Evolutionary conservation across 2,329 filamentous ascomycete species (phyloP), one percentile per base, ranked within the genome.

Genomic region (Cercospora brassicicola): DNA sequence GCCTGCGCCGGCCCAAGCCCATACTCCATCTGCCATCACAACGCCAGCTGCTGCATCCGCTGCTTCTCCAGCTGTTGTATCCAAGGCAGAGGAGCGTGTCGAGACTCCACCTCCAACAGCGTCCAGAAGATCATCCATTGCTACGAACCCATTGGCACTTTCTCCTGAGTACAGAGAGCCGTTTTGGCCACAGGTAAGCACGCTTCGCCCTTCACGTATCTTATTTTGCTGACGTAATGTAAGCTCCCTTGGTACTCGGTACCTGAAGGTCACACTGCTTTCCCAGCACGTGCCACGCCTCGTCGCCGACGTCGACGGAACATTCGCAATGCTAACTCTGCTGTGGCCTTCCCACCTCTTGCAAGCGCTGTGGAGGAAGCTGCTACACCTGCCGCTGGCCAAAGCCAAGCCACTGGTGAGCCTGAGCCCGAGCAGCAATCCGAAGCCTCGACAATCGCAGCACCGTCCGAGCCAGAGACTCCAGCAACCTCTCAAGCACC

Each of bases 201-300:
- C 15, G 8, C 45, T 51, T 11, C 45, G 18, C 45, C 45, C 45
- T 23, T 39, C 48, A 45, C 20, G n/a, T 42, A 62, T 33, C 31
- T 8, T 36, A 26, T 39, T 13, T 30, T 39, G 60, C 66, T 72
- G 62, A 70, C 68, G 26, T 59, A 62, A 51, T 59, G 8, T 31
- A 71, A 86, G 83, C 78, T 89, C 20, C 88, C 88, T 10, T 89
- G 87, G 87, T 82, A 87, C 36, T 89, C 87, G 11, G 82, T 85
- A 30, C 82, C 85, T 15, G 84, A 85, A 20, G 79, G 69, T 31
- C 65, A 68, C 23, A 59, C 78, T 33, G 78, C 82, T 2, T 89
- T 89, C 73, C 87, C 87, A 3, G 77, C 83, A 15, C 82, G 83
- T 74, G 81, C 82, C 59, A 81, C 82, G 13, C 79, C 81, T 62